These are phyloP conservation scores for Triticum monococcum DNA, from an alignment of 176 grass and related monocot genomes.

Conservation along the genomic window DNA sequence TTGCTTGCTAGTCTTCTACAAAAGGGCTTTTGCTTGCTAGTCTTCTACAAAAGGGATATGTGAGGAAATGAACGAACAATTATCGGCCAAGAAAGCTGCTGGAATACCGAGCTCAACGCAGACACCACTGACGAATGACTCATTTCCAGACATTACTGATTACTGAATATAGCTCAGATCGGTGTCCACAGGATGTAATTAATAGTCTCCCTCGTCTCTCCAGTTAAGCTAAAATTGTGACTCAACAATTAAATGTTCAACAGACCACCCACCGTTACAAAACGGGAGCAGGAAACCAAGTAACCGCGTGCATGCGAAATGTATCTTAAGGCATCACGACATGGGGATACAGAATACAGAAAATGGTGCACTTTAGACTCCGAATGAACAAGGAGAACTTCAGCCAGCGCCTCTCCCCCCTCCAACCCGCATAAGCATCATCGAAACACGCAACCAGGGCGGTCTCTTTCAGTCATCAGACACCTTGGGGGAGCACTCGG, in stretches of 20 bases:
- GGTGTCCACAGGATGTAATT: neutral
- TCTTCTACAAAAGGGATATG: too few species aligned
- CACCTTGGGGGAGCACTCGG: constrained; percentile 42
- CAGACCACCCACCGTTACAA: constrained; percentile 28
- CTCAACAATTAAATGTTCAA: constrained; percentile 20
- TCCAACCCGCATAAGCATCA: neutral
- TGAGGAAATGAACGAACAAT: too few species aligned
- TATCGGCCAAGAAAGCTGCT: too few species aligned
- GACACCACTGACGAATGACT: neutral
- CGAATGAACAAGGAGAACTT: constrained; percentile 12
- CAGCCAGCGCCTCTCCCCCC: neutral
- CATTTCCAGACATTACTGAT: neutral
- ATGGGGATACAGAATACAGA: neutral
- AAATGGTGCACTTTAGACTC: neutral
- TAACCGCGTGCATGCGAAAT: neutral
- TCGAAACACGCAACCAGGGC: neutral
- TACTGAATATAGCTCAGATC: neutral
- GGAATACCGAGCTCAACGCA: too few species aligned
- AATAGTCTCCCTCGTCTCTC: neutral
- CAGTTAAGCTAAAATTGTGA: constrained; percentile 21
- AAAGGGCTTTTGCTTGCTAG: too few species aligned
- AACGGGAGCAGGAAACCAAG: constrained; percentile 22
- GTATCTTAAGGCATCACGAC: constrained; percentile 6
- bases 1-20: too few species aligned
- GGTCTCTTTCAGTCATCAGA: constrained; percentile 26